Evolutionary conservation across 495 filamentous ascomycete species (phyloP).

Genomic region (Schizothecium vesticola): DNA sequence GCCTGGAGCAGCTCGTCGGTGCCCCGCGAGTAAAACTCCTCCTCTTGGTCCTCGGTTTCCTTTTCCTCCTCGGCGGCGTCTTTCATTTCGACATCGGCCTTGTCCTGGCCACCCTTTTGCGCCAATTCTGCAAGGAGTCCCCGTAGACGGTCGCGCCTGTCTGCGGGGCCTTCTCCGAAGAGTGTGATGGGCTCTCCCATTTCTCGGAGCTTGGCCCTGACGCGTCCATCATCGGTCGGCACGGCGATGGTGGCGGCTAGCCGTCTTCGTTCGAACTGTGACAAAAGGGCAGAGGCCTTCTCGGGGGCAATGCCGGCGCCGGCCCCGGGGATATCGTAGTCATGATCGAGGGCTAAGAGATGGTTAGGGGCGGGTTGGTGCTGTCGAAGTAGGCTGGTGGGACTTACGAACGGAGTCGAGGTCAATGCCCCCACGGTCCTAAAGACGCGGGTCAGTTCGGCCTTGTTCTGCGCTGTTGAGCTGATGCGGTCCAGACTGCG

Average conservation of each 20-base stretch:
- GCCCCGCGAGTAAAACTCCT: slow-evolving; percentile 93
- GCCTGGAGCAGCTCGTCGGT: slow-evolving; percentile 67
- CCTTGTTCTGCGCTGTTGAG: slow-evolving; percentile 29
- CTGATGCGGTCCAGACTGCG: slow-evolving; percentile 28
- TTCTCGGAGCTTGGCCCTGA: slow-evolving; percentile 73
- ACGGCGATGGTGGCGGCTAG: slow-evolving; percentile 87
- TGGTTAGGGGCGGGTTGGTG: slow-evolving; percentile 4
- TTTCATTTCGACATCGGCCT: slow-evolving; percentile 54
- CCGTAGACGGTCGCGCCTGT: slow-evolving; percentile 81
- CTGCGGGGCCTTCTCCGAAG: slow-evolving; percentile 85
- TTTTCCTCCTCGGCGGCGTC: slow-evolving; percentile 65
- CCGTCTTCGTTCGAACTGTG: slow-evolving; percentile 85
- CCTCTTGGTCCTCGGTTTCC: slow-evolving; percentile 68
- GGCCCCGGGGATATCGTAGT: slow-evolving; percentile 73
- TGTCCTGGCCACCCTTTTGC: slow-evolving; percentile 51
- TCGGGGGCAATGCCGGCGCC: slow-evolving; percentile 75
- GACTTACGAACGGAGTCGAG: slow-evolving; percentile 74
- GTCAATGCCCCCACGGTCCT: slow-evolving; percentile 66
- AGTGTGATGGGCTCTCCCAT: slow-evolving; percentile 89
- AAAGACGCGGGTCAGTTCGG: slow-evolving; percentile 27
- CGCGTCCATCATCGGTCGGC: slow-evolving; percentile 87
- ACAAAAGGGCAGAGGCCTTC: slow-evolving; percentile 80
- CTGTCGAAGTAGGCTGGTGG: not conserved
- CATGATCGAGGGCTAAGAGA: slow-evolving; percentile 66
- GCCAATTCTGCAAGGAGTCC: slow-evolving; percentile 69